Base-by-base conservation (phyloP, 371 early-diverging fungal species). In the Mortierella sp. region DNA sequence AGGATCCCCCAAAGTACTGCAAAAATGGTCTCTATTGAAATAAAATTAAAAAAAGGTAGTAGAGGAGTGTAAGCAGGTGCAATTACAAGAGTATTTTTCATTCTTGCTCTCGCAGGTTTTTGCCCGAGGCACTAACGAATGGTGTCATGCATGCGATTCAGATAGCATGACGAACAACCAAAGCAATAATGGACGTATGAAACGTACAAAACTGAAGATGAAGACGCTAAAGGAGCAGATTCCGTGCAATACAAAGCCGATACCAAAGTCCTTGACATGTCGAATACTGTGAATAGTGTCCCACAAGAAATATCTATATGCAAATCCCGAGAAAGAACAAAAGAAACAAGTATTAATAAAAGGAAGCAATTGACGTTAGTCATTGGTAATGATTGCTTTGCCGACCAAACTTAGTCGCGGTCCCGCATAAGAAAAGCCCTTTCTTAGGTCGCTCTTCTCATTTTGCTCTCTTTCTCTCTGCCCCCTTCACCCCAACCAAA, bases 281-380 rank as follows among this genome's bases (percentile, higher is more conserved):
- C 91, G 90, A 45, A 96, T 77, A n/a, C 93, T 95, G 45, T 94
- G 89, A 70, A 94, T 75, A 0, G 94, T 91, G 89, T 98, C 98
- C 98, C 98, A 98, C 68, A 97, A 75, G 88, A 98, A 98, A 89
- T 97, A 98, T 13, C 97, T 95, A 90, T 52, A 42, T 10, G 79
- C n/a, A 34, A 9, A 21, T 24, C 31, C 83, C 44, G 44, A 73
- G 21, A 73, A 72, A 26, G 21, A 19, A n/a, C n/a, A n/a, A n/a
- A n/a, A n/a, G n/a, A n/a, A n/a, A 48, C 9, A 48, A 13, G 10
- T 13, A 26, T 57, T n/a, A 4, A 10, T 26, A 44, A 50, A 76
- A 52, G 19, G 28, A 34, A 38, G 26, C 19, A 45, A 73, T 65
- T 74, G 72, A 55, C 75, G 65, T 77, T 81, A 81, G 81, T 77